Evolutionary conservation across 352 stramenopile species (phyloP).

Genomic region (Globisporangium lucens): DNA sequence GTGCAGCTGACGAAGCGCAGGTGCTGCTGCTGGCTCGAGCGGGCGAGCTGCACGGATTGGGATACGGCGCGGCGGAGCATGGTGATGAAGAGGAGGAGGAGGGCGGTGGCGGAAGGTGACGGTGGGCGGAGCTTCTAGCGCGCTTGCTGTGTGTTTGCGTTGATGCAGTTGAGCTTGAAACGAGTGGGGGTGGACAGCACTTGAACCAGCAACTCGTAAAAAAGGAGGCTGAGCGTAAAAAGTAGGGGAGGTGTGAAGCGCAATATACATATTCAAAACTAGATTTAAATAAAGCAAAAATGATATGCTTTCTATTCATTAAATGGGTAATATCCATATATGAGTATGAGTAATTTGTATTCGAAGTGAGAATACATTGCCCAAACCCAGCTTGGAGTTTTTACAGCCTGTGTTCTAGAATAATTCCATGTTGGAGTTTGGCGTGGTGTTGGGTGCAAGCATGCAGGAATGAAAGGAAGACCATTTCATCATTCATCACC

Average conservation of each 20-base stretch:
- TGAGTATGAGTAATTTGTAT: not conserved
- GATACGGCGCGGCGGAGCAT: slow-evolving; percentile 66
- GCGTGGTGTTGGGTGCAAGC: not conserved
- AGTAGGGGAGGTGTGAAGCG: not conserved
- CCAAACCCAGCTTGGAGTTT: not conserved
- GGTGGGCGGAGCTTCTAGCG: not conserved
- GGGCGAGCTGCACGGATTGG: slow-evolving; percentile 20
- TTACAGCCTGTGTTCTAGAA: slow-evolving; percentile 16
- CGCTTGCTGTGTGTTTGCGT: slow-evolving; percentile 7
- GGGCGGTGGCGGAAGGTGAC: not conserved
- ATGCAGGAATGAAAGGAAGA: no score
- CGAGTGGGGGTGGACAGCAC: slow-evolving; percentile 13
- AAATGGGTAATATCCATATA: not conserved
- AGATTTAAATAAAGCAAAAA: not conserved
- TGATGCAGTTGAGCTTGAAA: slow-evolving; percentile 17
- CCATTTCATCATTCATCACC: no score
- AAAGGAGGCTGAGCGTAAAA: slow-evolving; percentile 1
- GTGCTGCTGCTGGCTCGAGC: slow-evolving; percentile 33
- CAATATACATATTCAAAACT: not conserved
- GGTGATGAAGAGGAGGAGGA: not conserved
- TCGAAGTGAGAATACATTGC: not conserved
- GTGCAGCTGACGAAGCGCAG: slow-evolving; percentile 48
- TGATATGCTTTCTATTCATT: not conserved
- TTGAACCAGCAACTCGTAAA: slow-evolving; percentile 11
- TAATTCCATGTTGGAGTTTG: slow-evolving; percentile 9